Base-by-base conservation (phyloP, 2,329 filamentous ascomycete species). In the Rhinocladiella mackenziei region DNA sequence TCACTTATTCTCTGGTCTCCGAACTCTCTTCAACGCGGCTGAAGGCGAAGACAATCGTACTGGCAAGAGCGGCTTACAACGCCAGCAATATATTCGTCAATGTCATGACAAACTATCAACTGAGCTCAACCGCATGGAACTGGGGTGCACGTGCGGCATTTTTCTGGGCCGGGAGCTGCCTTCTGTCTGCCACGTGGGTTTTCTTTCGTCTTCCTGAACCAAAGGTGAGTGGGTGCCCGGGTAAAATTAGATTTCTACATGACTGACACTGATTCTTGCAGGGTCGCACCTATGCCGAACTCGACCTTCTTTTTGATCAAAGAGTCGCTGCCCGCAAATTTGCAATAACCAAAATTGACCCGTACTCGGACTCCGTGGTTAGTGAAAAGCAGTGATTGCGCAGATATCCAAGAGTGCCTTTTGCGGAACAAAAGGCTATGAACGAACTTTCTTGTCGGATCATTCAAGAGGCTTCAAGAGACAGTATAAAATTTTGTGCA, bases 21-120 rank as follows among this genome's bases (percentile, higher is more conserved):
- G 75, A 78, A 53, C 64, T 77, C 4, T 72, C 73, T 0, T 75
- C 74, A 1, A 74, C 72, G 1, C 65, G 74, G 7, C 66, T 79
- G 23, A 72, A 72, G 48, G 65, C 69, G 18, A 76, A 77, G 62
- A 75, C 73, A 0, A 72, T 77, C 13, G 74, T 75, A 1, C 62
- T 78, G 26, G 73, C 73, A 2, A 64, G 74, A 9, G 65, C 63
- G 32, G 56, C 66, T 14, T 78, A 76, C 61, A 75, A 78, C 50
- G 39, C 15, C 13, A 29, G 39, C 28, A 41, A 33, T 14, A 74
- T 78, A 28, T 50, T 69, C 15, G 68, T 65, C 55, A 75, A 66
- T 22, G 43, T 56, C 6, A 37, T 60, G 13, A 59, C 55, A 8
- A 58, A 58, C 4, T 50, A 51, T 13, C 57, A 56, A 45, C 50